Evolutionary conservation across 2,329 filamentous ascomycete genomes (phyloP).

Genomic region (Ophiostoma sp.): DNA sequence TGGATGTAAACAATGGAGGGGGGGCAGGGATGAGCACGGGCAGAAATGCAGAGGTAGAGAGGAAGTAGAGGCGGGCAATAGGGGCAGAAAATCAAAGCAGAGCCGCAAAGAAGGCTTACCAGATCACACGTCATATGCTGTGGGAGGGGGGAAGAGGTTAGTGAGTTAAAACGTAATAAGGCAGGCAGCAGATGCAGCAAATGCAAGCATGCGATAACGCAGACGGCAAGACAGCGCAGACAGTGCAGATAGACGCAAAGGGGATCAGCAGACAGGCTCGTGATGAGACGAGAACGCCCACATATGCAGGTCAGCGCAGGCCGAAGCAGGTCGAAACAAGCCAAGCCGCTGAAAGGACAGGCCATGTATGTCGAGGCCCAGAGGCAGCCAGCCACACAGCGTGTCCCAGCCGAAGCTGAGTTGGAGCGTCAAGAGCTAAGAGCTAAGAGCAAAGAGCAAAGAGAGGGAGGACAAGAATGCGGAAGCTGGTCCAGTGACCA

Average conservation of each 20-base stretch:
- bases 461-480: too few species aligned
- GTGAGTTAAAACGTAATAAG: background rate
- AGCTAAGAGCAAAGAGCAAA: background rate
- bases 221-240: background rate
- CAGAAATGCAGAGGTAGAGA: background rate
- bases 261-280: background rate
- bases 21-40: background rate
- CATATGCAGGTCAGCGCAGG: conserved; percentile 7
- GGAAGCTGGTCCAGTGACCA: too few species aligned
- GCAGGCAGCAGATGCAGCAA: background rate
- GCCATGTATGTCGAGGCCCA: background rate
- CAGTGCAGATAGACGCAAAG: background rate
- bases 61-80: background rate
- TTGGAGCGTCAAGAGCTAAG: background rate
- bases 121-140: conserved; percentile 92
- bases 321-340: conserved; percentile 4
- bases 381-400: background rate
- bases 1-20: conserved; percentile 1
- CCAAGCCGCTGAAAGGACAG: background rate
- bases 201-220: background rate
- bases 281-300: conserved; percentile 3
- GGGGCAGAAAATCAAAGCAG: background rate
- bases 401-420: background rate
- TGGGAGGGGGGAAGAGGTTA: conserved; percentile 25
- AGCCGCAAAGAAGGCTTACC: conserved; percentile 49